Conservation (phyloP, 2,329 filamentous ascomycete genomes). For the Ophiocordyceps camponoti-saundersi region DNA sequence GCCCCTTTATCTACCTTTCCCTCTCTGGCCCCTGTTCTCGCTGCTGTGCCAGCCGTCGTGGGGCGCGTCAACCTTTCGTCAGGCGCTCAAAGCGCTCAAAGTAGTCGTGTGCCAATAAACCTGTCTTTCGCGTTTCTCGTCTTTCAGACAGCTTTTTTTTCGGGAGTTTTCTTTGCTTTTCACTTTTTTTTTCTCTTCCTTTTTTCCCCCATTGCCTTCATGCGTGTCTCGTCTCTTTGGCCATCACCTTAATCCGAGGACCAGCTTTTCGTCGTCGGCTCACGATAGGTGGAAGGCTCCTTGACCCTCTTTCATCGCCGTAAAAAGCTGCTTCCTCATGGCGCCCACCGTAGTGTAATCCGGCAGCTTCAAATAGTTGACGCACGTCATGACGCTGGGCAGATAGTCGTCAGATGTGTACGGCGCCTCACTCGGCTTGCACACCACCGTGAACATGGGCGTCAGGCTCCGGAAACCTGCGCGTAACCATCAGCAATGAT, state of each 20-base stretch:
- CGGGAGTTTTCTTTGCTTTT: too few relatives aligned
- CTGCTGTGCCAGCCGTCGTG: slow-evolving; percentile 5
- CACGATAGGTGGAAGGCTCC: slow-evolving; percentile 92
- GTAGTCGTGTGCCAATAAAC: not conserved
- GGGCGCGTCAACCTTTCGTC: slow-evolving; percentile 7
- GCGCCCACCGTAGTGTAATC: slow-evolving; percentile 72
- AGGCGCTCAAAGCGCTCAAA: not conserved
- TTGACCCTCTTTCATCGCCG: slow-evolving; percentile 87
- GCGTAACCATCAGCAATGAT: slow-evolving; percentile 13
- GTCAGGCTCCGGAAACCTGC: slow-evolving; percentile 90
- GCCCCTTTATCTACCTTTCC: slow-evolving; percentile 2
- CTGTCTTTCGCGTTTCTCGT: not conserved
- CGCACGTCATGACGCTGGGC: slow-evolving; percentile 99
- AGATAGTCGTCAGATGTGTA: slow-evolving; percentile 92
- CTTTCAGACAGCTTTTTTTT: too few relatives aligned
- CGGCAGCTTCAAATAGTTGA: slow-evolving; percentile 95
- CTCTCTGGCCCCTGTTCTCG: not conserved
- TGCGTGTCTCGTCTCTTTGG: not conserved
- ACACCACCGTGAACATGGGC: slow-evolving; percentile 97
- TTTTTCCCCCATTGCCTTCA: too few relatives aligned
- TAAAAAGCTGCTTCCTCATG: slow-evolving; percentile 61
- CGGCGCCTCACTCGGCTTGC: slow-evolving; percentile 92
- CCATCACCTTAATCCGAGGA: not conserved
- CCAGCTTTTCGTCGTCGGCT: not conserved
- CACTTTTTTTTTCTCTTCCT: not conserved